Evolutionary conservation across 352 stramenopile genomes (phyloP).

Genomic region (Thalassiosira sp.): DNA sequence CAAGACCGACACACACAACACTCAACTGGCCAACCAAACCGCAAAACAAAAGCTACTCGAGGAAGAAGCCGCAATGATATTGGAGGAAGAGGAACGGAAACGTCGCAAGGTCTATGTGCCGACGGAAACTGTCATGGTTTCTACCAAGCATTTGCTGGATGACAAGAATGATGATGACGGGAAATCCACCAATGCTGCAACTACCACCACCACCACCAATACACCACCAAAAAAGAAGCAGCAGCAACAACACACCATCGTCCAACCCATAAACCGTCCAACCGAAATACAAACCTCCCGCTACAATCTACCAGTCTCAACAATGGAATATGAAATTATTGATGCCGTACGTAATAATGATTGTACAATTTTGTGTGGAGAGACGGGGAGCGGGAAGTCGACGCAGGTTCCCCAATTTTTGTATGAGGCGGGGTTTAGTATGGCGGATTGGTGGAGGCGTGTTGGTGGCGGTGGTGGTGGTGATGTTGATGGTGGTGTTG

Average conservation of each 20-base stretch:
- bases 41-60: conserved; percentile 35
- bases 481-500: background rate
- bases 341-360: conserved; percentile 93
- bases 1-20: conserved; percentile 51
- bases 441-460: conserved; percentile 9
- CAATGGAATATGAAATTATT: conserved; percentile 99
- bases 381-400: conserved; percentile 98
- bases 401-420: conserved; percentile 98
- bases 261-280: conserved; percentile 79
- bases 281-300: conserved; percentile 88
- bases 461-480: too few relatives aligned
- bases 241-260: conserved; percentile 19
- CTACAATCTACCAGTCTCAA: conserved; percentile 95
- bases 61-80: conserved; percentile 33
- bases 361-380: conserved; percentile 97
- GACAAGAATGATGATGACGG: conserved; percentile 2
- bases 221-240: conserved; percentile 6
- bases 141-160: conserved; percentile 47
- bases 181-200: conserved; percentile 45
- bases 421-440: conserved; percentile 86
- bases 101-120: conserved; percentile 62
- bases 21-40: conserved; percentile 42
- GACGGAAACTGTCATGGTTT: conserved; percentile 52
- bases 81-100: conserved; percentile 53
- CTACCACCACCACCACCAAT: conserved; percentile 22